Percentiles rank a stretch among this genome's conserved stretches.
phyloP scores from a whole-genome alignment of 495 filamentous ascomycete genomes.

The Aspergillus sclerotiicarbonarius region DNA sequence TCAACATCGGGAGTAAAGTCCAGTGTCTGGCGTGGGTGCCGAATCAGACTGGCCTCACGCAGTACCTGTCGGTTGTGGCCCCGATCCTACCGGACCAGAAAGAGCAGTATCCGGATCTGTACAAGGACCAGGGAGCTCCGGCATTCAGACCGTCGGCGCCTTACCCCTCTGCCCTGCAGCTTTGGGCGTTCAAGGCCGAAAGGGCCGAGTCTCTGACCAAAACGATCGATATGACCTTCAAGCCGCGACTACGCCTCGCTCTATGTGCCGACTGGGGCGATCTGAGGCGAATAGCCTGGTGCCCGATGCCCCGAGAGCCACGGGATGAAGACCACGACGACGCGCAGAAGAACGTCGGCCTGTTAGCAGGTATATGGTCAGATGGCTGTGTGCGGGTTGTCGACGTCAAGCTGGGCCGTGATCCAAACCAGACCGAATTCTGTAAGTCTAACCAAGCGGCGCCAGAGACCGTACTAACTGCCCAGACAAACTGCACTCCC shows the following conservation, averaged over 20 bases:
- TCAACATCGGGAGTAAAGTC: conserved; percentile 53
- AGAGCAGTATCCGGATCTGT: conserved; percentile 17
- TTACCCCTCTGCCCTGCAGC: conserved; percentile 53
- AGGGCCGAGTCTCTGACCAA: conserved; percentile 24
- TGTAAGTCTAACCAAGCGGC: conserved; percentile 27
- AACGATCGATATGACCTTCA: conserved; percentile 37
- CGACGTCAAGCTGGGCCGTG: conserved; percentile 44
- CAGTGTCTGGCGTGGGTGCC: conserved; percentile 58
- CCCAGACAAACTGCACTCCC: conserved; percentile 47
- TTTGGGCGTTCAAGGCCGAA: conserved; percentile 55
- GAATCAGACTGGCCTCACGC: conserved; percentile 47
- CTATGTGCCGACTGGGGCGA: conserved; percentile 65
- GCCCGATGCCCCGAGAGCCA: conserved; percentile 47
- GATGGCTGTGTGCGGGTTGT: conserved; percentile 63
- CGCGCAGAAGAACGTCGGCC: conserved; percentile 43
- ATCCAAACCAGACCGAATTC: conserved; percentile 34
- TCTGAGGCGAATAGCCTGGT: conserved; percentile 61
- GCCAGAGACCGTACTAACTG: background rate
- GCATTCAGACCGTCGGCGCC: conserved; percentile 47
- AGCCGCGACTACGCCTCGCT: conserved; percentile 45
- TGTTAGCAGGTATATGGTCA: conserved; percentile 60
- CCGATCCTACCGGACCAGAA: conserved; percentile 39
- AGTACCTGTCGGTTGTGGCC: conserved; percentile 55
- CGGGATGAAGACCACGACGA: conserved; percentile 36
- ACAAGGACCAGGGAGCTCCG: conserved; percentile 33